Conservation (phyloP, 2,329 filamentous ascomycete genomes). For the Amylocarpus encephaloides region DNA sequence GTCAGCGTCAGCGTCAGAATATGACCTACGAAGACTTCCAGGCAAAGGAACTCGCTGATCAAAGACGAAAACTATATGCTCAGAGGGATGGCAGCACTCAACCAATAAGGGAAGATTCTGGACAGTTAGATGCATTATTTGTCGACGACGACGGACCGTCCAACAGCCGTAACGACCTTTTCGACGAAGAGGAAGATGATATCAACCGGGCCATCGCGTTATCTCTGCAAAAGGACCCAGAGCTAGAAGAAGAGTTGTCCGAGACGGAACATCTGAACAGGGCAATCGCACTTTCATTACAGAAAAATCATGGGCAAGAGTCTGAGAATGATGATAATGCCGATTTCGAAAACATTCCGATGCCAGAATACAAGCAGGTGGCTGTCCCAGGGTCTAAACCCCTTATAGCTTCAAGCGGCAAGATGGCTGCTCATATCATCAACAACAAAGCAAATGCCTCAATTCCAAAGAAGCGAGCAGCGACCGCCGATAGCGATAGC, state of each 20-base stretch:
- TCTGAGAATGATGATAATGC: constrained; percentile 32
- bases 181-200: constrained; percentile 50
- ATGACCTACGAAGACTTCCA: constrained; percentile 25
- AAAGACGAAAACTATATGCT: constrained; percentile 18
- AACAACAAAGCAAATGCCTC: constrained; percentile 65
- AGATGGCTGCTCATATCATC: constrained; percentile 65
- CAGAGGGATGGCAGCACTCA: constrained; percentile 11
- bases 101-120: constrained; percentile 11
- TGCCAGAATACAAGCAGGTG: constrained; percentile 51
- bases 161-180: constrained; percentile 4
- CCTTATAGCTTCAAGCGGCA: constrained; percentile 44
- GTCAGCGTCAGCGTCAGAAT: constrained; percentile 12
- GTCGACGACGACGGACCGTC: constrained; percentile 21
- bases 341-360: constrained; percentile 45
- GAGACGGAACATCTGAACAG: constrained; percentile 71
- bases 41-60: constrained; percentile 24
- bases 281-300: constrained; percentile 81
- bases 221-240: constrained; percentile 54
- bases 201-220: constrained; percentile 75
- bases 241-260: constrained; percentile 35
- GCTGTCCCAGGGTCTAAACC: constrained; percentile 46
- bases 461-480: constrained; percentile 38
- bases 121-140: constrained; percentile 27
- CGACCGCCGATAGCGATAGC: constrained; percentile 41
- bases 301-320: constrained; percentile 47